phyloP scores from a whole-genome alignment of 148 eudicot species.

The Cornus controversa region DNA sequence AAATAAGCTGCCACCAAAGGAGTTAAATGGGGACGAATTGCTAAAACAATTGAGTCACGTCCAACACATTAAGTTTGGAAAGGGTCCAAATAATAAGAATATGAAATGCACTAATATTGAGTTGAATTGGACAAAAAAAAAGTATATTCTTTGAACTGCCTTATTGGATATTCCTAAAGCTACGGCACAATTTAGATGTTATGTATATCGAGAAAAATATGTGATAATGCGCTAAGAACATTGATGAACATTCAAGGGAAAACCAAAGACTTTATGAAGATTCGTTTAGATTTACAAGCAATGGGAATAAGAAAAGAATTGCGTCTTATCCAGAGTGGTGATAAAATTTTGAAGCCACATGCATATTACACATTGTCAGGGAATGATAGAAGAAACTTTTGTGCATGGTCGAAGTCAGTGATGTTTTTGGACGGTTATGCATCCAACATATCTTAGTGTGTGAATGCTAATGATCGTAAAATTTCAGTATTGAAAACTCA shows the following conservation, averaged over 20 bases:
- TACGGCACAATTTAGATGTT: constrained; percentile 3
- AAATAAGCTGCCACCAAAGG: too few relatives aligned
- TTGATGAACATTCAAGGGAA: not conserved
- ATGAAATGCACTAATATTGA: too few relatives aligned
- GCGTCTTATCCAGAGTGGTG: too few relatives aligned
- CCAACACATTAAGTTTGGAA: too few relatives aligned
- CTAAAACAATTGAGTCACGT: too few relatives aligned
- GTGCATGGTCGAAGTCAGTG: not conserved
- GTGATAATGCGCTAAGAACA: not conserved
- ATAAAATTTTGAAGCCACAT: not conserved
- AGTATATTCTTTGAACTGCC: too few relatives aligned
- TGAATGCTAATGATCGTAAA: not conserved
- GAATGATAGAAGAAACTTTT: not conserved
- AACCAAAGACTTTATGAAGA: not conserved
- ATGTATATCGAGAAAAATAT: not conserved
- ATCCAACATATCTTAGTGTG: too few relatives aligned
- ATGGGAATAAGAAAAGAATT: too few relatives aligned
- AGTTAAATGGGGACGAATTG: too few relatives aligned
- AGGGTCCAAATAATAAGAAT: too few relatives aligned
- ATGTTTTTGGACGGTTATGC: not conserved
- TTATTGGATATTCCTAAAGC: not conserved
- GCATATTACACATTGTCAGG: not conserved
- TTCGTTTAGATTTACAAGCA: not conserved
- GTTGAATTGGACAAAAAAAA: too few relatives aligned
- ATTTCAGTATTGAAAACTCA: not conserved